Conservation (phyloP, 495 filamentous ascomycete genomes). For the Neurospora hispaniola region DNA sequence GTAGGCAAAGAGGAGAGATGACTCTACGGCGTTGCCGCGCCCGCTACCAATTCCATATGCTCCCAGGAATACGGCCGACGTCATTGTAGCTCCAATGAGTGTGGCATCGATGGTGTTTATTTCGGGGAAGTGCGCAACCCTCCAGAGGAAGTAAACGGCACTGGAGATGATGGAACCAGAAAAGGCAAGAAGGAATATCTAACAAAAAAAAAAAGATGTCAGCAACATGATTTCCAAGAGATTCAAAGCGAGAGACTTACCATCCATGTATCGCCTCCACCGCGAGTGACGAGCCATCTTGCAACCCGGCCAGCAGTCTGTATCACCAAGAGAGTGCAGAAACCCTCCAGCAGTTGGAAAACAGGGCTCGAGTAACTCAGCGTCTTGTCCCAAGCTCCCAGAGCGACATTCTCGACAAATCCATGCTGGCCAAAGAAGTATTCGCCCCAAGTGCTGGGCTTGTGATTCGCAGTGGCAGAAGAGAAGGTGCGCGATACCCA, state of each 20-base stretch:
- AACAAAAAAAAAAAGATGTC: slow-evolving; percentile 3
- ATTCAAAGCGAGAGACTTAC: slow-evolving; percentile 41
- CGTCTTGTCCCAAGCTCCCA: slow-evolving; percentile 83
- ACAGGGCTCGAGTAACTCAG: slow-evolving; percentile 89
- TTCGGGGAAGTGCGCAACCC: slow-evolving; percentile 84
- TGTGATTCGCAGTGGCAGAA: slow-evolving; percentile 42
- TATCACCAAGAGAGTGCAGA: slow-evolving; percentile 92
- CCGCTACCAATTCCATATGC: slow-evolving; percentile 92
- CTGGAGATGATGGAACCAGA: slow-evolving; percentile 87
- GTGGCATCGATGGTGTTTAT: slow-evolving; percentile 90
- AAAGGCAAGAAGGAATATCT: slow-evolving; percentile 81
- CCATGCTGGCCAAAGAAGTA: slow-evolving; percentile 81
- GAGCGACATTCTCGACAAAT: slow-evolving; percentile 60
- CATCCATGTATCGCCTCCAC: slow-evolving; percentile 94
- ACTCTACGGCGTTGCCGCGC: slow-evolving; percentile 91
- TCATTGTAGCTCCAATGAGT: slow-evolving; percentile 83
- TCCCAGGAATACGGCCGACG: slow-evolving; percentile 82
- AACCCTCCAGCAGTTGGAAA: slow-evolving; percentile 90
- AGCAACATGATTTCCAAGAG: neutral
- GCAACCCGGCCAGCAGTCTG: slow-evolving; percentile 91
- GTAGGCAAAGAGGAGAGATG: slow-evolving; percentile 91
- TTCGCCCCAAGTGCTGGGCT: slow-evolving; percentile 53
- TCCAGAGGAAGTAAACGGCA: slow-evolving; percentile 92
- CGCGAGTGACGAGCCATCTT: slow-evolving; percentile 87
- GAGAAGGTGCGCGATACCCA: slow-evolving; percentile 78